phyloP scores from a whole-genome alignment of 2,329 filamentous ascomycete genomes.

The Lachnellula occidentalis region DNA sequence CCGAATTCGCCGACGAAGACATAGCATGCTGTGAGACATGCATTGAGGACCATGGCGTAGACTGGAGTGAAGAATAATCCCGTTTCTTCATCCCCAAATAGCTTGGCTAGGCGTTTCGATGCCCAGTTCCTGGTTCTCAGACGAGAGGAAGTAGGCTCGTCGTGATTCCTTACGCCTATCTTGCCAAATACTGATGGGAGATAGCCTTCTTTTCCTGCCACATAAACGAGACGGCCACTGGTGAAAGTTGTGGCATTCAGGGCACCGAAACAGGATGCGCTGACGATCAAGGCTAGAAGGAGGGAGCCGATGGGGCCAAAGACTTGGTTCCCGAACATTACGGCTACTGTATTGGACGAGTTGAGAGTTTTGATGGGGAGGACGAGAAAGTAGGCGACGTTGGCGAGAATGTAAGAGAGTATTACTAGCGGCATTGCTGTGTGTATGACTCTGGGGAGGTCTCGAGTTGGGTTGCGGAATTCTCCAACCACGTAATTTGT shows the following conservation, averaged over 20 bases:
- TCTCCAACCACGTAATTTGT: conserved; percentile 98
- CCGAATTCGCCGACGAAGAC: conserved; percentile 83
- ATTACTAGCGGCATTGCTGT: conserved; percentile 96
- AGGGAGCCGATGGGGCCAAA: conserved; percentile 81
- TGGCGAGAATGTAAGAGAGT: conserved; percentile 81
- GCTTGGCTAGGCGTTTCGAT: conserved; percentile 51
- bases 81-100: conserved; percentile 70
- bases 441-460: conserved; percentile 91
- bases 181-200: conserved; percentile 78
- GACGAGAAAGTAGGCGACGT: conserved; percentile 90
- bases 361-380: conserved; percentile 77
- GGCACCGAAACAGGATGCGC: conserved; percentile 87
- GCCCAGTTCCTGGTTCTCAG: conserved; percentile 50
- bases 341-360: conserved; percentile 88
- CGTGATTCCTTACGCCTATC: conserved; percentile 60
- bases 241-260: conserved; percentile 95
- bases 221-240: conserved; percentile 85
- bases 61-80: conserved; percentile 93
- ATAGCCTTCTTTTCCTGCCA: conserved; percentile 91
- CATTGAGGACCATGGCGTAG: conserved; percentile 82
- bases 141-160: conserved; percentile 37
- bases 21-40: conserved; percentile 66
- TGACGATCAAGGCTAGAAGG: conserved; percentile 81
- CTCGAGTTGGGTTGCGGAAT: conserved; percentile 84
- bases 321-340: conserved; percentile 84